phyloP scores from a whole-genome alignment of 495 filamentous ascomycete genomes.

The Barbatosphaeria neglecta region DNA sequence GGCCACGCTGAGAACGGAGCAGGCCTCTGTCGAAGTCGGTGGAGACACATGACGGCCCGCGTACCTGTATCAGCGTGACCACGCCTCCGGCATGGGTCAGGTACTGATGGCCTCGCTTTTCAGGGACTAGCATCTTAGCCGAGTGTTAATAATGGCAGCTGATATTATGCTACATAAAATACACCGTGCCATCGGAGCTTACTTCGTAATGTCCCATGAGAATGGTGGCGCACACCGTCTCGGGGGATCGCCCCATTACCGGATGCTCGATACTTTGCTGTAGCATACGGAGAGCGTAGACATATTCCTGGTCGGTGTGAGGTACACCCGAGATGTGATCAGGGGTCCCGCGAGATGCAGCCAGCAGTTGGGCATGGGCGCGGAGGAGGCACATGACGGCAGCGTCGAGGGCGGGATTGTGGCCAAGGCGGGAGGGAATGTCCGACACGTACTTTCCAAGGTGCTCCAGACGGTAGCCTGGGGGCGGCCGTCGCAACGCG shows the following conservation, averaged over 20 bases:
- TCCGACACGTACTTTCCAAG: not conserved
- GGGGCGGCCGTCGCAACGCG: not conserved
- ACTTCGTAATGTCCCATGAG: not conserved
- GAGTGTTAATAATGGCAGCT: not conserved
- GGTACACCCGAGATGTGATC: not conserved
- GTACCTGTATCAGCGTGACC: not conserved
- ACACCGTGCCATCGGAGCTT: not conserved
- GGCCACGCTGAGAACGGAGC: not conserved
- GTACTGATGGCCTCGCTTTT: not conserved
- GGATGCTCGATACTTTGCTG: not conserved
- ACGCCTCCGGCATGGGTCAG: not conserved
- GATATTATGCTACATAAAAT: too few relatives aligned
- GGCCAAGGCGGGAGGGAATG: not conserved
- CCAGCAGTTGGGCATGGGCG: not conserved
- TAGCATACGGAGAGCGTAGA: not conserved
- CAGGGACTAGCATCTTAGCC: not conserved
- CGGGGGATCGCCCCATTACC: not conserved
- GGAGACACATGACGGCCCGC: not conserved
- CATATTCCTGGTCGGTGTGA: not conserved
- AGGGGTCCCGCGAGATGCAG: not conserved
- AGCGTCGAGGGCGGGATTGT: not conserved
- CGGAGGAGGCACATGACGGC: not conserved
- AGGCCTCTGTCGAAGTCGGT: not conserved
- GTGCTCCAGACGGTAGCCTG: not conserved
- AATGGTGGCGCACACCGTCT: not conserved